phyloP scores from a whole-genome alignment of 352 stramenopile species.

The Peronosclerospora sorghi region DNA sequence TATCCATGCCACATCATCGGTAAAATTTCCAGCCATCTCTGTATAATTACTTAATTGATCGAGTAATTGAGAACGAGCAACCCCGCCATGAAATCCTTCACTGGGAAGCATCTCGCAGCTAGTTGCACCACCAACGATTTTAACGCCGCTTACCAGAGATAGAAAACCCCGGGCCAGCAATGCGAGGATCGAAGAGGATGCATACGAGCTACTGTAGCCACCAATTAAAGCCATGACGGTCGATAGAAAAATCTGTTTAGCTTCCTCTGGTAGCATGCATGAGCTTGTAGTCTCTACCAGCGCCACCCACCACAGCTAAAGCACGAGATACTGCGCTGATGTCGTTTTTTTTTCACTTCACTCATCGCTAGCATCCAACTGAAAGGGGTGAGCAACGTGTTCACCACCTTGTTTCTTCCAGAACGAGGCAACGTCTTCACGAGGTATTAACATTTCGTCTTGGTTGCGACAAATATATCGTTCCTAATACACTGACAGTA shows the following conservation, averaged over 20 bases:
- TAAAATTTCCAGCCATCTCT: conserved; percentile 27
- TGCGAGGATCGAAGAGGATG: conserved; percentile 36
- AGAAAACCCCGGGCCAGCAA: conserved; percentile 27
- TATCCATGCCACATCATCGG: conserved; percentile 34
- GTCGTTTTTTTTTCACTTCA: conserved; percentile 16
- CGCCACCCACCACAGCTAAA: conserved; percentile 37
- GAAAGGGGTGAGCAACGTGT: conserved; percentile 32
- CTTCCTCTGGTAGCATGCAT: conserved; percentile 5
- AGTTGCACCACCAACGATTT: conserved; percentile 37
- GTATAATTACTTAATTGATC: conserved; percentile 27
- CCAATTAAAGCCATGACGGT: conserved; percentile 7
- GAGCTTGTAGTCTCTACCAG: conserved; percentile 7
- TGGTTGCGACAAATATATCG: conserved; percentile 14
- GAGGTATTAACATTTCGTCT: conserved; percentile 3
- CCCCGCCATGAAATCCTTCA: conserved; percentile 7
- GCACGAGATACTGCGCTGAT: conserved; percentile 30
- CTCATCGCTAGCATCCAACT: conserved; percentile 33
- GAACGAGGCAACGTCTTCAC: conserved; percentile 13
- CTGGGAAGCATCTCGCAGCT: conserved; percentile 17
- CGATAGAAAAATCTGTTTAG: conserved; percentile 3
- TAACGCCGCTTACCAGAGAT: conserved; percentile 26
- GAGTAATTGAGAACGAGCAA: conserved; percentile 17
- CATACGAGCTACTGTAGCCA: conserved; percentile 21
- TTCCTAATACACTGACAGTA: conserved; percentile 18
- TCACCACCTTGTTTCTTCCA: conserved; percentile 25